Evolutionary conservation across 202 grass and related monocot genomes (phyloP), one percentile per base, ranked within the genome.

Genomic region (Alloteropsis angusta): DNA sequence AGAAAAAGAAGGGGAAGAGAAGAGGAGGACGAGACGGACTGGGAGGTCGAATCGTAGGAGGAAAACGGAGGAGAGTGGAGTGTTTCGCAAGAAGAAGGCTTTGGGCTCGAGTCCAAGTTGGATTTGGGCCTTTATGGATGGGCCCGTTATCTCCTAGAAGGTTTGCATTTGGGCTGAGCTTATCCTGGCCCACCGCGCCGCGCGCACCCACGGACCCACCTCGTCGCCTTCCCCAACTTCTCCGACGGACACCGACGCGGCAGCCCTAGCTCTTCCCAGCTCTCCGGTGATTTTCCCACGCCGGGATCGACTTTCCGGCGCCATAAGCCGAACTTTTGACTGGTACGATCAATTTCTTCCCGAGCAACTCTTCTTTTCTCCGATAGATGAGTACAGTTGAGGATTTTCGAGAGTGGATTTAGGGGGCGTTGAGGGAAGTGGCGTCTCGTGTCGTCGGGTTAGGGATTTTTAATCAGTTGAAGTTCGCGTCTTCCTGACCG

Each of bases 81-180:
- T 81, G 77, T 50, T 81, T 61, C 77, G 34, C 84, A 86, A 81
- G 84, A 86, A 81, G 84, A 74, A 49, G 7, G 1, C 1, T 22
- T 59, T 21, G 68, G 83, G 38, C 68, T 19, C n/a, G 19, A 39
- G 50, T 54, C 69, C 50, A 56, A 41, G 19, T 25, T 18, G 15
- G 4, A 14, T 11, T 41, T 65, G 75, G 75, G 49, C 69, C 69
- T 7, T 13, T 38, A 5, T 7, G n/a, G 14, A 6, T 37, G 30
- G 30, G n/a, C 75, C 13, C 4, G 30, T 52, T 52, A 38, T 42
- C 26, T 42, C 26, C 14, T 37, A 63, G 4, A 9, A 4, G 37
- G 60, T 25, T 46, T 68, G 15, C 42, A 67, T 0, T 12, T 43
- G 59, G 30, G 59, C 59, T 4, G 23, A 23, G 43, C 66, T 26